Evolutionary conservation across 331 rosid species (phyloP), one percentile per base, ranked within the genome.

Genomic region (Erythrophleum ivorense): DNA sequence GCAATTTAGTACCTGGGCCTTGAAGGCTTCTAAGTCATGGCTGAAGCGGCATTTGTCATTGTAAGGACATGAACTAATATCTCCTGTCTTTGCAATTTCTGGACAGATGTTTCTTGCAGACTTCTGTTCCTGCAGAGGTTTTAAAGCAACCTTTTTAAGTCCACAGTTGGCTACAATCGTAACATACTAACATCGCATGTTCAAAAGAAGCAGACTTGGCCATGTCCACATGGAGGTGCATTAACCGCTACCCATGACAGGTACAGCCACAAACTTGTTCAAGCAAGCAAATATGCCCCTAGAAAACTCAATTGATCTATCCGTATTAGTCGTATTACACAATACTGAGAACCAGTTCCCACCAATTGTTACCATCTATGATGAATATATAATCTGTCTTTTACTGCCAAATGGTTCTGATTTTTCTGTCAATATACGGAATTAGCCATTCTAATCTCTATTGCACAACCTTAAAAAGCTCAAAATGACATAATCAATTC

Each of bases 11-110:
- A 94, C 98, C 97, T 88, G 95, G 40, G 89, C 90, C 77, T 88
- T 91, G 84, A 87, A 95, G 29, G 88, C 94, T 77, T 91, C 93
- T 1, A 95, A 33, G 78, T 90, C 96, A 55, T 93, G 98, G 88
- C 98, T 95, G 85, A 85, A 91, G 78, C 99, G 97, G 81, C 99
- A 95, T 52, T 88, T 91, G 16, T 93, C 98, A n/a, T 63, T 87
- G 41, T 91, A 95, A 0, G 87, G 89, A 79, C 99, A 95, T 1
- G 92, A 85, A 82, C 36, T 88, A 54, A 86, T 86, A 89, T 95
- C 94, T 71, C 97, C 98, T 0, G 94, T 86, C 86, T 83, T 95
- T 13, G 98, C 90, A 68, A 95, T 60, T 79, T 73, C 87, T 1
- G 99, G 92, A 86, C 99, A 95, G 15, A 95, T 73, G 77, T 85